Percentiles rank a stretch among this genome's conserved stretches.
Conservation (phyloP, 2,329 filamentous ascomycete genomes). For the Elsinoe necatrix region DNA sequence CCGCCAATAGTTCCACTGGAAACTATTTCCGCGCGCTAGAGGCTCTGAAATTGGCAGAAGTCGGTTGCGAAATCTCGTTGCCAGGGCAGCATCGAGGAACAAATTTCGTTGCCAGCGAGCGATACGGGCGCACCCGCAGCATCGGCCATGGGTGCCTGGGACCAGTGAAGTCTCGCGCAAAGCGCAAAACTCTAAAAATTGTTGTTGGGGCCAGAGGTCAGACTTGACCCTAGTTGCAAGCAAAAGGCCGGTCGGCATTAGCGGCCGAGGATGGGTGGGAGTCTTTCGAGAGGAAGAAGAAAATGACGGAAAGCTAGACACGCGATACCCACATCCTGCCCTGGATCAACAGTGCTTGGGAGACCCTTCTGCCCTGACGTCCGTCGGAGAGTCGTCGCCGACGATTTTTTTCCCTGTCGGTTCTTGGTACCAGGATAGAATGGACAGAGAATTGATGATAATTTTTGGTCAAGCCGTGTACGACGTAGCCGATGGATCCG, state of each 20-base stretch:
- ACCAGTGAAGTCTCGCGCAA: constrained; percentile 8
- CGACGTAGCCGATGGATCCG: background rate
- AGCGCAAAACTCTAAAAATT: background rate
- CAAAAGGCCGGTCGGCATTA: constrained; percentile 7
- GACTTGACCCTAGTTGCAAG: constrained; percentile 9
- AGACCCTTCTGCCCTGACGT: background rate
- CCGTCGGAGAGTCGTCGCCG: background rate
- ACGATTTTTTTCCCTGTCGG: background rate
- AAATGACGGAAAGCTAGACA: constrained; percentile 12
- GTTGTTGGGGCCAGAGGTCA: constrained; percentile 5
- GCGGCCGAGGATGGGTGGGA: constrained; percentile 1
- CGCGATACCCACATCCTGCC: constrained; percentile 8
- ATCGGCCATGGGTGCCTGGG: constrained; percentile 7
- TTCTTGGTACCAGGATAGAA: background rate
- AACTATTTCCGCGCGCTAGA: constrained; percentile 10
- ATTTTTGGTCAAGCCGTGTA: background rate
- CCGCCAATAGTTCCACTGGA: constrained; percentile 1
- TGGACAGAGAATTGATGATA: background rate
- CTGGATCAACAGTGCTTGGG: constrained; percentile 11
- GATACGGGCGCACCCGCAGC: constrained; percentile 14
- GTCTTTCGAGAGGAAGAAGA: background rate
- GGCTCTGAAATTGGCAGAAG: background rate
- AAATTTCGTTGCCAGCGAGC: constrained; percentile 13
- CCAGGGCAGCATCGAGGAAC: constrained; percentile 13
- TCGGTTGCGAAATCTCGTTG: constrained; percentile 13